phyloP scores from a whole-genome alignment of 345 rosid species.

The Linum tenue region DNA sequence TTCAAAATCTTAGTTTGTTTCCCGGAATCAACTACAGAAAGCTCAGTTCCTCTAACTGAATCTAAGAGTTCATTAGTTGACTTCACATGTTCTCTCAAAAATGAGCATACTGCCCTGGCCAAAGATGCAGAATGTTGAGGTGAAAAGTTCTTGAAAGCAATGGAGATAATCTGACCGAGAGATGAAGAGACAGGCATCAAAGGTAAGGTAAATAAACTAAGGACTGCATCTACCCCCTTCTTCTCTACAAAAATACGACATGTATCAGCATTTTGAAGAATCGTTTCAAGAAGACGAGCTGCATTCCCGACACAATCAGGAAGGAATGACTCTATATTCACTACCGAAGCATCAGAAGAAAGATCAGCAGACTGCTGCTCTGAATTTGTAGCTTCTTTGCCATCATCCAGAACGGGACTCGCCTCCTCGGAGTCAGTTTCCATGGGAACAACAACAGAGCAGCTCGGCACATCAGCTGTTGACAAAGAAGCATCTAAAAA shows the following conservation, averaged over 20 bases:
- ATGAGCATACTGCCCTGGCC: constrained; percentile 76
- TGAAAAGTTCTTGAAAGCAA: constrained; percentile 92
- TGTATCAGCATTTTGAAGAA: constrained; percentile 93
- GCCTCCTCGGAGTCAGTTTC: constrained; percentile 73
- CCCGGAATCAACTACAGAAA: constrained; percentile 44
- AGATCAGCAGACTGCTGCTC: constrained; percentile 41
- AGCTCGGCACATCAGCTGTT: constrained; percentile 31
- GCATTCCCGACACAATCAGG: constrained; percentile 73
- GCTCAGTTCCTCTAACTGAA: constrained; percentile 52
- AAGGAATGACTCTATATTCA: constrained; percentile 57
- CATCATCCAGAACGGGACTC: constrained; percentile 27
- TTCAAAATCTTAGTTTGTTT: constrained; percentile 50
- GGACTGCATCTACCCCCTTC: constrained; percentile 80
- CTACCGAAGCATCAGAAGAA: constrained; percentile 43
- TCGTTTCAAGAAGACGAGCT: constrained; percentile 83
- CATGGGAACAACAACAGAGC: constrained; percentile 66
- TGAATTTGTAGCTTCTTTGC: constrained; percentile 33
- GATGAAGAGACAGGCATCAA: constrained; percentile 69
- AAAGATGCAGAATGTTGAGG: constrained; percentile 77
- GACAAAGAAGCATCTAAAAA: no score
- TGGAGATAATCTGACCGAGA: constrained; percentile 68
- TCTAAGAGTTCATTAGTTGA: constrained; percentile 41
- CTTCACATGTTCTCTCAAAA: constrained; percentile 65
- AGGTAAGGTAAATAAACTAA: constrained; percentile 69
- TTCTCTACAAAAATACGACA: constrained; percentile 88